Conservation (phyloP, 2,329 filamentous ascomycete genomes). For the Colletotrichum nymphaeae region DNA sequence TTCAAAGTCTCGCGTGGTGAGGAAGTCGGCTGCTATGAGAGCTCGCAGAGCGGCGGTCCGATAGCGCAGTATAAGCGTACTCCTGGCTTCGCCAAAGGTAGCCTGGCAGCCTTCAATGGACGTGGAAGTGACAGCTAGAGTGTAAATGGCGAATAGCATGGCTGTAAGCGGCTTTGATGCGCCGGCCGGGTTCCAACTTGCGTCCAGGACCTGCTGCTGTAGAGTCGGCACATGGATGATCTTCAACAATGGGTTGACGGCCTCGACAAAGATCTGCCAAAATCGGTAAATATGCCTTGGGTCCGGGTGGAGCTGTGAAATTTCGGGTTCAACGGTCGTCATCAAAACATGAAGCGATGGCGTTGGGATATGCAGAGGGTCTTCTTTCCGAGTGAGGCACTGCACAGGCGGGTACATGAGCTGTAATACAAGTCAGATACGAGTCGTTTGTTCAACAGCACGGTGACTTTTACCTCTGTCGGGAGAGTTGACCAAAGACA, state of each 20-base stretch:
- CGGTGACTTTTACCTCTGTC: neutral
- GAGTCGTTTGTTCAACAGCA: fast-evolving
- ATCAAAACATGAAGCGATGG: constrained; percentile 30
- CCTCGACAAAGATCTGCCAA: constrained; percentile 48
- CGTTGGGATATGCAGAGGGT: constrained; percentile 33
- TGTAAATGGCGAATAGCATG: constrained; percentile 44
- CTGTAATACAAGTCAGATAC: neutral
- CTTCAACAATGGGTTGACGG: constrained; percentile 46
- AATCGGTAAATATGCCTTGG: constrained; percentile 43
- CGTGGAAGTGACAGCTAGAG: constrained; percentile 40
- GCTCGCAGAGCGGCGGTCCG: constrained; percentile 40
- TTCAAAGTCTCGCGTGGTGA: constrained; percentile 43
- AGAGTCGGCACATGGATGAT: constrained; percentile 46
- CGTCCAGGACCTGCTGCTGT: constrained; percentile 45
- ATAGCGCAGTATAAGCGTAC: constrained; percentile 38
- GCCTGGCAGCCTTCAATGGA: constrained; percentile 35
- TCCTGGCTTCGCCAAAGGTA: constrained; percentile 35
- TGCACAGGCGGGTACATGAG: constrained; percentile 36
- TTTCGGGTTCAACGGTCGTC: neutral
- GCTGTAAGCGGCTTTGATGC: constrained; percentile 38
- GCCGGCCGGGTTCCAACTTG: constrained; percentile 39
- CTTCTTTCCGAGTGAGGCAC: constrained; percentile 38
- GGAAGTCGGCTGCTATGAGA: constrained; percentile 40
- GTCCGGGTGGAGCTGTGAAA: constrained; percentile 42
- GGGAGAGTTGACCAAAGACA: constrained; percentile 18